Conservation (phyloP, 1,139 yeast species). For the Hyphopichia pseudoburtonii region DNA sequence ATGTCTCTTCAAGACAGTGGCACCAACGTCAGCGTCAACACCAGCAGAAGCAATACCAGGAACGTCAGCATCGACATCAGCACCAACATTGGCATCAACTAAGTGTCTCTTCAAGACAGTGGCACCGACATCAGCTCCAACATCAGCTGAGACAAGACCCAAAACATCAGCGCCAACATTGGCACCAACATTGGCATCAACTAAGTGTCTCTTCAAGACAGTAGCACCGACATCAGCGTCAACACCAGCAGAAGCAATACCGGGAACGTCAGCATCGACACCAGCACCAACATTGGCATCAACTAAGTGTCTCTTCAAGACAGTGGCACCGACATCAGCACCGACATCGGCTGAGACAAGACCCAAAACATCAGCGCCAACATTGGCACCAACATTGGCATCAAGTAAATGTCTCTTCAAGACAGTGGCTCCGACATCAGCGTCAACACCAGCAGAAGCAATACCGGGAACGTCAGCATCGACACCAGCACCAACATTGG, state of each 20-base stretch:
- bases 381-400: conserved; percentile 14
- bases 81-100: conserved; percentile 6
- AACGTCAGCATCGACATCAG: conserved; percentile 2
- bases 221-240: conserved; percentile 10
- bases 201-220: conserved; percentile 8
- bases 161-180: conserved; percentile 1
- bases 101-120: conserved; percentile 6
- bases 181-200: conserved; percentile 6
- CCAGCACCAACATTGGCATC: conserved; percentile 6
- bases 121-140: conserved; percentile 1
- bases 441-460: conserved; percentile 5
- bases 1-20: conserved; percentile 7
- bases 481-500: conserved; percentile 2
- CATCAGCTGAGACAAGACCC: conserved; percentile 1
- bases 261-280: conserved; percentile 5
- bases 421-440: conserved; percentile 8
- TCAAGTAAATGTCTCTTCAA: conserved; percentile 8
- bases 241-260: conserved; percentile 5
- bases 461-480: conserved; percentile 1
- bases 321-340: too few relatives aligned
- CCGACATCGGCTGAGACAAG: conserved; percentile 3
- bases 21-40: conserved; percentile 8
- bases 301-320: conserved; percentile 3
- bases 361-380: conserved; percentile 9
- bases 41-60: conserved; percentile 9